Conservation (phyloP, 2,329 filamentous ascomycete species). For the Cylindrodendrum hubeiense region DNA sequence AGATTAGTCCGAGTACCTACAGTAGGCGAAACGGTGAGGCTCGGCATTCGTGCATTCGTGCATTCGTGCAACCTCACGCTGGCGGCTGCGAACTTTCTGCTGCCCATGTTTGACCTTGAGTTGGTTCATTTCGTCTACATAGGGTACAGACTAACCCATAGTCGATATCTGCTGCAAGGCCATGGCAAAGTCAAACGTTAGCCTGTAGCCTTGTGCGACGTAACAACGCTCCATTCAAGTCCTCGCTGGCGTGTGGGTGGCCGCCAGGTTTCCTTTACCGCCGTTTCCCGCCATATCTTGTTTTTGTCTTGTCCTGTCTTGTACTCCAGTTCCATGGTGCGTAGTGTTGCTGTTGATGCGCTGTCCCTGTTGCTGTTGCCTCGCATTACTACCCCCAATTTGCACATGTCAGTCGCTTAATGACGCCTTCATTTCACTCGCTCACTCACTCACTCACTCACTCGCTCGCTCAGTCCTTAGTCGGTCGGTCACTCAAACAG, state of each 20-base stretch:
- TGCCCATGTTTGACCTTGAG: background rate
- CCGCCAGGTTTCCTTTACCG: background rate
- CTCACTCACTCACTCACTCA: background rate
- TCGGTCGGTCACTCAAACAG: background rate
- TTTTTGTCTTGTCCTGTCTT: background rate
- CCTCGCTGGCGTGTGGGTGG: background rate
- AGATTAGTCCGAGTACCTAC: background rate
- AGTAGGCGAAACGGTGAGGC: background rate
- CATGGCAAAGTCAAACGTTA: conserved; percentile 1
- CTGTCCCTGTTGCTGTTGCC: too few species aligned
- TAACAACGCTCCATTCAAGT: background rate
- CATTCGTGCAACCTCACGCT: background rate
- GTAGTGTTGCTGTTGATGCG: background rate
- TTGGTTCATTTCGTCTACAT: too few species aligned
- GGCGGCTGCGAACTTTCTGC: background rate
- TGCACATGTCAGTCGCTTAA: background rate
- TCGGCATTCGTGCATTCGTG: background rate
- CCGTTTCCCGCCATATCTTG: background rate
- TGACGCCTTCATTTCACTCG: background rate
- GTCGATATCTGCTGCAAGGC: background rate
- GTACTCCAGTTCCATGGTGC: background rate
- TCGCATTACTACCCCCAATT: background rate
- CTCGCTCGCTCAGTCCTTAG: background rate
- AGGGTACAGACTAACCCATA: background rate
- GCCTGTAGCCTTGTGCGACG: background rate